Evolutionary conservation across 768 basidiomycete genomes (phyloP), one percentile per base, ranked within the genome.

Genomic region (Trichaptum fuscoviolaceum): DNA sequence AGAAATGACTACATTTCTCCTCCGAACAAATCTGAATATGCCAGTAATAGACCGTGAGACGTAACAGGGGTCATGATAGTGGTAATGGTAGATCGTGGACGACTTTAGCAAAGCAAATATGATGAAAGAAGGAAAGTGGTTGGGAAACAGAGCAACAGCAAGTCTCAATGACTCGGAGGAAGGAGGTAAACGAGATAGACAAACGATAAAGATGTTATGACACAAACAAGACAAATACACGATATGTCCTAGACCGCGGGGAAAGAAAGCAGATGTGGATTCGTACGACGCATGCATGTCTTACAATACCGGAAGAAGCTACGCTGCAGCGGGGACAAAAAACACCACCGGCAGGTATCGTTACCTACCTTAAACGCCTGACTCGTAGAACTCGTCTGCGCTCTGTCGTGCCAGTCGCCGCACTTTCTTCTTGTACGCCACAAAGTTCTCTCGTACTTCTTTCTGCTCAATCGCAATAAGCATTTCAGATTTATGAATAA

Each of bases 361-460:
- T 30, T 30, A 3, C 30, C 30, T 52, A 20, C 42, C 15, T 52
- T 52, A 52, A 52, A 52, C 42, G 15, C 42, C 42, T 12, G 42
- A 91, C 72, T 94, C 92, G 71, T 84, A 92, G 1, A 88, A 90
- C 73, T 95, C 95, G 75, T 99, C 96, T 12, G 95, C 96, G 71
- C 90, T 91, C 77, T 83, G 83, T 67, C 96, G 85, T 61, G 86
- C 96, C 69, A 99, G 78, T 69, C 93, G 85, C 71, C 95, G 89
- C 65, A 99, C 96, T 79, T 95, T 96, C 90, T 97, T 98, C 86
- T 85, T 92, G 79, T 99, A 99, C 1, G 75, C 94, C 92, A 70
- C 35, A 74, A 52, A 52, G 42, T 52, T 52, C 5, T 52, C 42
- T 12, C 42, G 42, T 12, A 52, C 42, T 52, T 52, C 42, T 52